phyloP scores from a whole-genome alignment of 106 monocot genomes.

The Chionographis japonica region DNA sequence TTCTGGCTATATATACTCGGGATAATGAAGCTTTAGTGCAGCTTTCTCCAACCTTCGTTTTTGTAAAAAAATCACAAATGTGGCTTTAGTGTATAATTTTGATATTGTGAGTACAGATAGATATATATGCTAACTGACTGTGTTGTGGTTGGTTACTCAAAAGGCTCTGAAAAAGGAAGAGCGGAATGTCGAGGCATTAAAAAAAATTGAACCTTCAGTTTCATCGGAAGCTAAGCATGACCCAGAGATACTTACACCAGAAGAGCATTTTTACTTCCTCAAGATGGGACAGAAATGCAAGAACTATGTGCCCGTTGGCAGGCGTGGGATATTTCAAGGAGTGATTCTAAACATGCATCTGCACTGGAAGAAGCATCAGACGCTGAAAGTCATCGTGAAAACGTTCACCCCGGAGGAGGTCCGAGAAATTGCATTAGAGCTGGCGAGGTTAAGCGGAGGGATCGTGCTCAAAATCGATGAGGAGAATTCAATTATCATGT shows the following conservation, averaged over 20 bases:
- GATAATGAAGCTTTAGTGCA: background rate
- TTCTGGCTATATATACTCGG: background rate
- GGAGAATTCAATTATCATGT: constrained; percentile 90
- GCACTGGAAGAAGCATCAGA: constrained; percentile 99
- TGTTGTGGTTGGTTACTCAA: constrained; percentile 3
- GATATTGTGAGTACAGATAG: no score
- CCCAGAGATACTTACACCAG: constrained; percentile 91
- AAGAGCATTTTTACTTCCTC: constrained; percentile 92
- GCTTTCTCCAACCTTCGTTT: no score
- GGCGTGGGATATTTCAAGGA: constrained; percentile 94
- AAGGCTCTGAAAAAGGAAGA: constrained; percentile 84
- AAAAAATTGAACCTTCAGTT: constrained; percentile 79
- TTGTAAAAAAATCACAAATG: no score
- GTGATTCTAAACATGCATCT: constrained; percentile 99
- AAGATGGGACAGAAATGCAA: constrained; percentile 88
- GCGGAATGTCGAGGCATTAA: constrained; percentile 60
- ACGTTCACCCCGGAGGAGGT: constrained; percentile 93
- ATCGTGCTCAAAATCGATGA: constrained; percentile 89
- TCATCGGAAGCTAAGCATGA: constrained; percentile 66
- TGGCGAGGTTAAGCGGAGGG: constrained; percentile 92
- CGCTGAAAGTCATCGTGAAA: constrained; percentile 86
- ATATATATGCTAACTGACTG: background rate
- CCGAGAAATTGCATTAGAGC: constrained; percentile 70
- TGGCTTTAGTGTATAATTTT: no score
- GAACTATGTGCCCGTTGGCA: constrained; percentile 95